Percentiles rank a stretch among this genome's conserved stretches.
Conservation (phyloP, 202 grass and related monocot species). For the Alloteropsis angusta region DNA sequence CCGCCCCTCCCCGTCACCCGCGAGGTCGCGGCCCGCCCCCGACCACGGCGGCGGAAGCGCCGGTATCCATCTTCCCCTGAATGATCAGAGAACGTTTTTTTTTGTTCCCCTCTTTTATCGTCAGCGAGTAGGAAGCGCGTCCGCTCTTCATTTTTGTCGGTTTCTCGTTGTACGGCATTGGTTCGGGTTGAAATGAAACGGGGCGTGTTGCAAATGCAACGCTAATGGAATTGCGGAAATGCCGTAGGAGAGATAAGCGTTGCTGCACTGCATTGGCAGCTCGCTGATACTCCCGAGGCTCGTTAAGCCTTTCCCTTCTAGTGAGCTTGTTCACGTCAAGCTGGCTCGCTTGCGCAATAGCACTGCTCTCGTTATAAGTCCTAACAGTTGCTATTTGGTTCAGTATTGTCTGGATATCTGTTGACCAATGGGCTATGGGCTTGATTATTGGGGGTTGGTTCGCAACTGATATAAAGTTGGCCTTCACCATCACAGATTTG, state of each 20-base stretch:
- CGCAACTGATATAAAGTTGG: background rate
- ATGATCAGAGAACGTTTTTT: background rate
- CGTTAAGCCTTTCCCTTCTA: background rate
- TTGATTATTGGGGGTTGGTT: background rate
- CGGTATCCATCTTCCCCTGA: background rate
- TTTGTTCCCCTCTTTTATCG: background rate
- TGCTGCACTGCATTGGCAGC: background rate
- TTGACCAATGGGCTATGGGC: background rate
- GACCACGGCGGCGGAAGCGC: background rate
- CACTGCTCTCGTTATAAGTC: background rate
- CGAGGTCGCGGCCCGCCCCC: constrained; percentile 1
- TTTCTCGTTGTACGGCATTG: background rate
- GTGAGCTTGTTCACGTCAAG: background rate
- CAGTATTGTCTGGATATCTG: background rate
- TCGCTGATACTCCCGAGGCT: background rate
- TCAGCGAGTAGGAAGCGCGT: background rate
- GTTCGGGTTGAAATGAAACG: background rate
- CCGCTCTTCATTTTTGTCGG: background rate
- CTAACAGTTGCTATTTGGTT: background rate
- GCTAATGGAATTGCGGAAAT: background rate
- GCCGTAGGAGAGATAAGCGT: background rate
- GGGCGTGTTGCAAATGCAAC: background rate
- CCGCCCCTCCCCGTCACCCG: constrained; percentile 24
- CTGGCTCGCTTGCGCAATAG: background rate
- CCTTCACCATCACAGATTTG: constrained; percentile 34